A percentile compares a stretch with the other conserved stretches of the same genome.
Conservation (phyloP, 73 alveolate genomes). For the Paramecium sonneborni region DNA sequence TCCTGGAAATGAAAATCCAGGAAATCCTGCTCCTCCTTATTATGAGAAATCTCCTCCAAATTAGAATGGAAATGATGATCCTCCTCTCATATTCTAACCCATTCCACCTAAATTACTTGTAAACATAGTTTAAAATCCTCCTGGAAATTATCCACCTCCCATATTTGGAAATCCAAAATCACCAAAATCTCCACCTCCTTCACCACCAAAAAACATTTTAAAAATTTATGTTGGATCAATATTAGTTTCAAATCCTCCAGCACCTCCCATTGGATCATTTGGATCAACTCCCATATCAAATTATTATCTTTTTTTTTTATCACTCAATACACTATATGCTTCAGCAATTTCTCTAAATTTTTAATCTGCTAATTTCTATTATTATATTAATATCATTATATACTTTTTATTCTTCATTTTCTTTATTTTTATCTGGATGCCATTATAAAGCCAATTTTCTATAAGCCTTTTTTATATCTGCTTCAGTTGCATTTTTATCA, state of each 20-base stretch:
- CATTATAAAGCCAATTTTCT: conserved; percentile 90
- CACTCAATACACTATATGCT: conserved; percentile 94
- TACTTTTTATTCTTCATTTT: conserved; percentile 77
- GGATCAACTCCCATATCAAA: conserved; percentile 95
- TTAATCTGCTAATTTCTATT: conserved; percentile 90
- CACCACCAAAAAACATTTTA: conserved; percentile 96
- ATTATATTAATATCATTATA: background rate
- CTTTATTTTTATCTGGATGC: conserved; percentile 97
- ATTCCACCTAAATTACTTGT: background rate
- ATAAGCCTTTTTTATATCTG: conserved; percentile 95
- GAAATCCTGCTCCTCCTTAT: conserved; percentile 54
- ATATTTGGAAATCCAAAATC: conserved; percentile 1
- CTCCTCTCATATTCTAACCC: conserved; percentile 26
- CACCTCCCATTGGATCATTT: conserved; percentile 90
- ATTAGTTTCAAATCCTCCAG: conserved; percentile 68
- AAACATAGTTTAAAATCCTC: background rate
- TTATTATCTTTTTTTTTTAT: conserved; percentile 88
- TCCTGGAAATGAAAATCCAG: conserved; percentile 1
- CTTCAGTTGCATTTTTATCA: conserved; percentile 83
- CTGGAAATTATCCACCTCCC: background rate
- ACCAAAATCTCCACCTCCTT: conserved; percentile 79
- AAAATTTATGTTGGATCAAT: conserved; percentile 90
- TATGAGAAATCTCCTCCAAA: background rate
- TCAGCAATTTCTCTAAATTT: conserved; percentile 95
- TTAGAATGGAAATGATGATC: background rate